phyloP scores from a whole-genome alignment of 2,329 filamentous ascomycete species.

The Apiospora sp. region DNA sequence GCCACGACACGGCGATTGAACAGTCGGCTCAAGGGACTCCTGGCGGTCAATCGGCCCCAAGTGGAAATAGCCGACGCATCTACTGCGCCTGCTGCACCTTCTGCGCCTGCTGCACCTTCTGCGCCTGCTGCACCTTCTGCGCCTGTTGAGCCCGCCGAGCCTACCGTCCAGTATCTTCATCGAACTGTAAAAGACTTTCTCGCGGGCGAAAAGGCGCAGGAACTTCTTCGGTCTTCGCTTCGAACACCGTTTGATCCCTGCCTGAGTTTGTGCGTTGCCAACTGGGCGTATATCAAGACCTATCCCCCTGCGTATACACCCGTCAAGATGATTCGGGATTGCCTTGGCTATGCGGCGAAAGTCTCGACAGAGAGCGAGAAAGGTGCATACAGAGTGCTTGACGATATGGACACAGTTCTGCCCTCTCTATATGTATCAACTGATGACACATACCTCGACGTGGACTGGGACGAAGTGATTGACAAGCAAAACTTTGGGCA shows the following conservation, averaged over 20 bases:
- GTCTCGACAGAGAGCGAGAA: neutral
- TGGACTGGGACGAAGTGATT: no score
- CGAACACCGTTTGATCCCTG: neutral
- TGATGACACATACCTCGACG: no score
- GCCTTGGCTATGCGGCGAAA: neutral
- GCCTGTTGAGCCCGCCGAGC: no score
- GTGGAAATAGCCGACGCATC: no score
- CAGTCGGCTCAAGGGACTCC: neutral
- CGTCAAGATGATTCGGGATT: neutral
- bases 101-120: no score
- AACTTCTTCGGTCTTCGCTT: neutral
- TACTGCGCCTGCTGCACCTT: no score
- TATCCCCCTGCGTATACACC: neutral
- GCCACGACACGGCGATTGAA: neutral
- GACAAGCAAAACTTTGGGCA: no score
- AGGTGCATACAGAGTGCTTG: neutral
- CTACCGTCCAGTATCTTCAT: neutral
- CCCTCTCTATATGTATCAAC: neutral
- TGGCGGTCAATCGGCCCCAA: neutral
- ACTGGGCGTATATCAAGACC: neutral
- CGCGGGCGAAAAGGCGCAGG: neutral
- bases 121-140: no score
- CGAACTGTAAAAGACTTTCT: neutral
- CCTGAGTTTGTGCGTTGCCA: neutral
- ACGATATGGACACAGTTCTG: neutral